Evolutionary conservation across 1,139 yeast genomes (phyloP), one percentile per base, ranked within the genome.

Genomic region (Nematodospora anomalae): DNA sequence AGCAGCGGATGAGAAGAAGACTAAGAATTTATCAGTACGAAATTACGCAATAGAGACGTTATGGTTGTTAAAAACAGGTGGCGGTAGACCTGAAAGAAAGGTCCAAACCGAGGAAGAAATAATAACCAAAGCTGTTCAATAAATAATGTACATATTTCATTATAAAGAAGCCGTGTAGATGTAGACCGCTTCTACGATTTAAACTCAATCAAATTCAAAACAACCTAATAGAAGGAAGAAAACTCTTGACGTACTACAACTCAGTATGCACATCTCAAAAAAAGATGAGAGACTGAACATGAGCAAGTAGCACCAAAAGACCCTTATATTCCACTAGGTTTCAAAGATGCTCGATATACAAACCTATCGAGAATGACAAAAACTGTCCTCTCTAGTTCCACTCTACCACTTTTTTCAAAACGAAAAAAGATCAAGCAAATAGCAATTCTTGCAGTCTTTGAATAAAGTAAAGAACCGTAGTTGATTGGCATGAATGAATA

Each of bases 21-120:
- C 92, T 1, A 67, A 64, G 18, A 86, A 86, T 54, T 45, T 90
- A 30, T 85, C 92, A 20, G 90, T 90, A 3, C 69, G 89, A 45
- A 85, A 79, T 47, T 86, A 89, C 53, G 96, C 97, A 1, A 74
- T 86, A 15, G 98, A 92, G 48, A 97, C 97, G 0, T 70, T 92
- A 29, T 92, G 97, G 97, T 67, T 90, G 36, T 88, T 95, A 92
- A 81, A 74, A 50, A 76, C 81, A 52, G 89, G 86, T n/a, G 86
- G 86, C 4, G 89, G 89, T 2, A 64, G 57, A 35, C 57, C 61
- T 6, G 35, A 46, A 23, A 9, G n/a, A 24, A 25, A 25, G 4
- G 27, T n/a, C 2, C 32, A 44, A 10, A 33, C 38, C 5, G 49
- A 44, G 28, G 47, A 41, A 9, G 48, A 45, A 16, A 40, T 46